phyloP scores from a whole-genome alignment of 2,329 filamentous ascomycete species.

The Orbilia brochopaga region DNA sequence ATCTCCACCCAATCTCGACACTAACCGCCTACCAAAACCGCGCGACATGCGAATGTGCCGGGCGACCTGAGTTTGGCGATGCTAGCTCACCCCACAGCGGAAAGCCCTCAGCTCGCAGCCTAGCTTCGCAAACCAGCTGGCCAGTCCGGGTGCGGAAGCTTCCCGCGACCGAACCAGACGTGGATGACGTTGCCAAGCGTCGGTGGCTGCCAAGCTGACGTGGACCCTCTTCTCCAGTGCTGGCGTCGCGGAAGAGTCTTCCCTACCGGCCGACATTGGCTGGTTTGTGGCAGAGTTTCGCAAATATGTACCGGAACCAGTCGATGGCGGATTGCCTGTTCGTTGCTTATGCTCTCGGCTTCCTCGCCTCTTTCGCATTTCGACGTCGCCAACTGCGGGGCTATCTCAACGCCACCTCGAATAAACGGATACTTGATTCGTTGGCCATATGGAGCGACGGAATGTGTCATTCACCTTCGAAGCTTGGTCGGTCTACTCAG shows the following conservation, averaged over 20 bases:
- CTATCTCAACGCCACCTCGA: slow-evolving; percentile 1
- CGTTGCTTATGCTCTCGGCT: not conserved
- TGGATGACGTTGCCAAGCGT: slow-evolving; percentile 39
- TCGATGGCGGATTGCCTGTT: not conserved
- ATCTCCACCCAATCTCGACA: slow-evolving; percentile 13
- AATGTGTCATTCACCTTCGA: not conserved
- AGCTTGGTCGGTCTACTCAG: no score
- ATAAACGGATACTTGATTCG: not conserved
- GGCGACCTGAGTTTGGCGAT: not conserved
- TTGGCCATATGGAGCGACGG: not conserved
- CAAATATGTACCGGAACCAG: not conserved
- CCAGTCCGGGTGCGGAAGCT: slow-evolving; percentile 12
- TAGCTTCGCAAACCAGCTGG: not conserved
- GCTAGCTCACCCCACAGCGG: slow-evolving; percentile 12
- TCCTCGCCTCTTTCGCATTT: not conserved
- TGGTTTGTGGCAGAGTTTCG: not conserved
- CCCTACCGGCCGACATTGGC: no score
- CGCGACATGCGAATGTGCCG: no score
- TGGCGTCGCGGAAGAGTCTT: not conserved
- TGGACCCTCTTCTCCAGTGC: slow-evolving; percentile 17
- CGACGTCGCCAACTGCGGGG: not conserved
- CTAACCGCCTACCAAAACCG: not conserved
- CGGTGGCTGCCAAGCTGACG: slow-evolving; percentile 34
- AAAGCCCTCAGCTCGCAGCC: slow-evolving; percentile 13
- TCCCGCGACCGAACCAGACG: slow-evolving; percentile 10